A percentile compares a stretch with the other conserved stretches of the same genome.
Evolutionary conservation across 495 filamentous ascomycete species (phyloP).

Genomic region (Penicillium subrubescens): DNA sequence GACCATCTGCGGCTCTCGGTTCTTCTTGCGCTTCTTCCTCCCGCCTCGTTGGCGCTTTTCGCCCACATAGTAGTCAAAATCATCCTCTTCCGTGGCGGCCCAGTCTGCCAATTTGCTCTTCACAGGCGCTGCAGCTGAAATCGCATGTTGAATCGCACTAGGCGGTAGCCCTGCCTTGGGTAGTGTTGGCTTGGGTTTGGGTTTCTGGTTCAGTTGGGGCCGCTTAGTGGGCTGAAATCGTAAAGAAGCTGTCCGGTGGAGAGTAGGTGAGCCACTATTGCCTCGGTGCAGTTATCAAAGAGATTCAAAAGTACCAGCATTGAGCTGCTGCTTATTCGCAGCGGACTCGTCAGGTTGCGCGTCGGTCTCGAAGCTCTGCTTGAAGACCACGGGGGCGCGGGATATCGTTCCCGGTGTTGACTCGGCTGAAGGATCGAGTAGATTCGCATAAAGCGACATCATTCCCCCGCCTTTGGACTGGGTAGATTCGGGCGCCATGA

Average conservation of each 20-base stretch:
- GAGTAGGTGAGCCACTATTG: slow-evolving; percentile 52
- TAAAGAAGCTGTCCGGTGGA: slow-evolving; percentile 61
- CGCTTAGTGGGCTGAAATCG: slow-evolving; percentile 85
- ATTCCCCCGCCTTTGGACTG: slow-evolving; percentile 40
- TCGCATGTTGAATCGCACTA: slow-evolving; percentile 28
- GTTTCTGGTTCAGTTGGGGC: slow-evolving; percentile 73
- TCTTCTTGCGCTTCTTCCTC: slow-evolving; percentile 87
- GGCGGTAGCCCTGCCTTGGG: slow-evolving; percentile 41
- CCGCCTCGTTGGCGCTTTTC: slow-evolving; percentile 77
- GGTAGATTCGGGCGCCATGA: slow-evolving; percentile 42
- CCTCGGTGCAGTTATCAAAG: slow-evolving; percentile 24
- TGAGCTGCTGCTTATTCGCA: slow-evolving; percentile 70
- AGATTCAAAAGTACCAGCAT: slow-evolving; percentile 64
- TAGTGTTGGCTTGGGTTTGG: slow-evolving; percentile 60
- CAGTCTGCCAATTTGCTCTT: slow-evolving; percentile 85
- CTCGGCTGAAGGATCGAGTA: slow-evolving; percentile 57
- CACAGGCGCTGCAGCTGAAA: slow-evolving; percentile 28
- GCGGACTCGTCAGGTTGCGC: slow-evolving; percentile 55
- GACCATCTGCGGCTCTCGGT: slow-evolving; percentile 57
- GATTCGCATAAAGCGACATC: slow-evolving; percentile 65
- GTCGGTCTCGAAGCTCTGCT: slow-evolving; percentile 53
- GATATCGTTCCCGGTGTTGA: slow-evolving; percentile 67
- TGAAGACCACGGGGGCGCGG: slow-evolving; percentile 77
- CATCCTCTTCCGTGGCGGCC: slow-evolving; percentile 76
- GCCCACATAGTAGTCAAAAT: slow-evolving; percentile 61